Evolutionary conservation across 345 rosid genomes (phyloP).

Genomic region (Triadica sebifera): DNA sequence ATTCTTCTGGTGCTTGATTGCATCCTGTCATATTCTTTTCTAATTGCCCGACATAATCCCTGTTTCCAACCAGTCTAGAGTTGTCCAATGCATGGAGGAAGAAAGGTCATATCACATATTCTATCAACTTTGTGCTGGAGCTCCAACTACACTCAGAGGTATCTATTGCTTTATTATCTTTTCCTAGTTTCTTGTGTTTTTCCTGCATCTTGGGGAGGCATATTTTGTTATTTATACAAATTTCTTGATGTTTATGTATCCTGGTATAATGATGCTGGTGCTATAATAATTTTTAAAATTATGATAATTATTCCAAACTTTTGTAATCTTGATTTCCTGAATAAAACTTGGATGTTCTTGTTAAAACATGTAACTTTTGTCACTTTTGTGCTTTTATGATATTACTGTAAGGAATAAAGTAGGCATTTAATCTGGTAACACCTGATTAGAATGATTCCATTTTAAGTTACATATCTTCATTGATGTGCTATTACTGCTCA

Average conservation of each 20-base stretch:
- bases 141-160: slow-evolving; percentile 77
- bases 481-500: too few species aligned
- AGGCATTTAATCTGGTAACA: background rate
- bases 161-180: slow-evolving; percentile 8
- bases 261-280: too few species aligned
- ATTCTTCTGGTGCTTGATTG: slow-evolving; percentile 13
- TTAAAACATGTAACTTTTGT: background rate
- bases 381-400: background rate
- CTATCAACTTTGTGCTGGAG: slow-evolving; percentile 99
- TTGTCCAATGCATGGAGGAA: slow-evolving; percentile 92
- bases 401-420: background rate
- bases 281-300: background rate
- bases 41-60: slow-evolving; percentile 20
- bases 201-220: background rate
- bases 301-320: background rate
- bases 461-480: too few species aligned
- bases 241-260: background rate
- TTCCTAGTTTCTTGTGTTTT: slow-evolving; percentile 1
- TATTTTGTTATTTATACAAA: background rate
- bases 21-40: slow-evolving; percentile 5
- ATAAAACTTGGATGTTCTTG: background rate
- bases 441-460: background rate
- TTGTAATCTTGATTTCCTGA: background rate
- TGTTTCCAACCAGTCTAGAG: slow-evolving; percentile 85
- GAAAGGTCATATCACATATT: slow-evolving; percentile 99